A percentile compares a stretch with the other conserved stretches of the same genome.
Conservation (phyloP, 192 early-diverging fungal species). For the Backusella tarrabulga region DNA sequence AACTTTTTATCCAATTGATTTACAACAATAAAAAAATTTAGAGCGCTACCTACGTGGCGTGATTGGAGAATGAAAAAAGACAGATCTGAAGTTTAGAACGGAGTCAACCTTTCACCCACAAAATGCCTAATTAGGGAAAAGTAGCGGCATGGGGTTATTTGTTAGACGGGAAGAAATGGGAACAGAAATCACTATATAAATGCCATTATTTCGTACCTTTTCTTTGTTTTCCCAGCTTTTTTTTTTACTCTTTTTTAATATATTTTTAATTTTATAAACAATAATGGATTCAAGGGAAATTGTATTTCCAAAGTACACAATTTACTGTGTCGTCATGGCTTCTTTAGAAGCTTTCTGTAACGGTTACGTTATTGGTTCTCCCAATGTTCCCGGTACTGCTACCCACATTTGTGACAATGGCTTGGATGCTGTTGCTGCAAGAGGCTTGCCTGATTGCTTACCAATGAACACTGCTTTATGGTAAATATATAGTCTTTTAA, state of each 20-base stretch:
- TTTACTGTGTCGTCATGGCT: conserved; percentile 37
- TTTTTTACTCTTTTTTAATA: not conserved
- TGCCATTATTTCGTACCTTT: not conserved
- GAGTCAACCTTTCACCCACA: not conserved
- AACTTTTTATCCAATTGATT: conserved; percentile 25
- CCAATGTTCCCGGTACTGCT: conserved; percentile 40
- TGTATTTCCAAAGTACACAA: conserved; percentile 38
- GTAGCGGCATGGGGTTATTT: not conserved
- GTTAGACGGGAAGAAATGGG: not conserved
- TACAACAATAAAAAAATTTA: not conserved
- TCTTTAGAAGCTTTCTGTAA: conserved; percentile 39
- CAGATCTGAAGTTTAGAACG: not conserved
- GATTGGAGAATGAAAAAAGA: not conserved
- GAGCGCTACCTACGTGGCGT: not conserved
- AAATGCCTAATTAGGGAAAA: not conserved
- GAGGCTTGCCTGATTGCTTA: conserved; percentile 28
- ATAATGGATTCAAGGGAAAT: conserved; percentile 40
- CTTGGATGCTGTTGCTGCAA: not conserved
- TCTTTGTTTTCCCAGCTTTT: not conserved
- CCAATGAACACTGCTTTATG: conserved; percentile 32
- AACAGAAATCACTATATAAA: not conserved
- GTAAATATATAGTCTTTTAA: not conserved
- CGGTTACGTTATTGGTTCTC: conserved; percentile 46
- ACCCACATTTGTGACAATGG: conserved; percentile 30
- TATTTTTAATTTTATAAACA: conserved; percentile 3